Conservation (phyloP, 164 flowering plant genomes). For the Umbilicus rupestris region DNA sequence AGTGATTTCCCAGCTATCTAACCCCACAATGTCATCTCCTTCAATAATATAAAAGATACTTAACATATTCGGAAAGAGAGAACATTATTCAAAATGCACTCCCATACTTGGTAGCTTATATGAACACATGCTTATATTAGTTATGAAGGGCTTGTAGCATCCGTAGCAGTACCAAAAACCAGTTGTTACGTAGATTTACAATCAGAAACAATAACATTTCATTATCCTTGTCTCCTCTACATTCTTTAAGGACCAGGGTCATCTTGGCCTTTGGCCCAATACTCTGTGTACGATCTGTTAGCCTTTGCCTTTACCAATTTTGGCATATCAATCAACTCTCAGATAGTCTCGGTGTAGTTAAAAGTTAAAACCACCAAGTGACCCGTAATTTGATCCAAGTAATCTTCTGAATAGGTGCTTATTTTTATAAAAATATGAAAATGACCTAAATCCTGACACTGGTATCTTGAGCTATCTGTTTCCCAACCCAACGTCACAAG, state of each 20-base stretch:
- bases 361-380: neutral
- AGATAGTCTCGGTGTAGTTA: neutral
- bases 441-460: neutral
- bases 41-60: neutral
- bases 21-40: neutral
- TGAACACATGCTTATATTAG: neutral
- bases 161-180: neutral
- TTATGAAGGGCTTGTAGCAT: neutral
- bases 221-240: neutral
- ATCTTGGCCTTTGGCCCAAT: neutral
- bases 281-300: neutral
- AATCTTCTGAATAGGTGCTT: neutral
- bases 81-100: neutral
- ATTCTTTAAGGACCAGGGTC: neutral
- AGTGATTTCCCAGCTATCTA: neutral
- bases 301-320: neutral
- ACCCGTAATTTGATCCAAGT: neutral
- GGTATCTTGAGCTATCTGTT: neutral
- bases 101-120: too few relatives aligned
- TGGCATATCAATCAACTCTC: neutral
- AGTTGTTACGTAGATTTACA: neutral
- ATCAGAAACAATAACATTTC: neutral
- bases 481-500: neutral
- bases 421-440: neutral
- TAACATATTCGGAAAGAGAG: neutral